These are phyloP conservation scores for Calycina marina DNA, from an alignment of 2,329 filamentous ascomycete species.

Conservation along the genomic window DNA sequence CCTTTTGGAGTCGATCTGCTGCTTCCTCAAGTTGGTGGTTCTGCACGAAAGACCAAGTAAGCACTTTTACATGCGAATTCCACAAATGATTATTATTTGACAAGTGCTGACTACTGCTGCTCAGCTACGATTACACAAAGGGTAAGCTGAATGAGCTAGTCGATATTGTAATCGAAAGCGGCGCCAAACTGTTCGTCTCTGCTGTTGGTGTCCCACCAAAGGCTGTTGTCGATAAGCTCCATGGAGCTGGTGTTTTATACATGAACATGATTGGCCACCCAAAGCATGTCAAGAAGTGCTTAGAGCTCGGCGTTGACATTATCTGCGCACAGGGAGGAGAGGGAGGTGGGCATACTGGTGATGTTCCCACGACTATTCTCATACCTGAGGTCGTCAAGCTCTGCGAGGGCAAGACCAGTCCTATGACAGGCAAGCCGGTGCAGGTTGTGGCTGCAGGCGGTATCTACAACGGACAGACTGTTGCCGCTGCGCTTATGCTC, in stretches of 20 bases:
- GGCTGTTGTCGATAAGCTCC: conserved; percentile 76
- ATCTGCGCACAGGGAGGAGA: conserved; percentile 98
- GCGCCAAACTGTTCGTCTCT: conserved; percentile 87
- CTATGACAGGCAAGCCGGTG: conserved; percentile 73
- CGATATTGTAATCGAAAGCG: conserved; percentile 83
- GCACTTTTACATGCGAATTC: conserved; percentile 13
- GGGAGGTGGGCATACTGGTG: conserved; percentile 90
- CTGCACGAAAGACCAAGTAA: conserved; percentile 86
- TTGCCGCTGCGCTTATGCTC: conserved; percentile 84
- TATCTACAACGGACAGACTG: conserved; percentile 80
- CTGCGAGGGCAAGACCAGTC: conserved; percentile 67
- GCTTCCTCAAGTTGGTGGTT: conserved; percentile 87
- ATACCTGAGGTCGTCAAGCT: conserved; percentile 85
- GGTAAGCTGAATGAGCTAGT: conserved; percentile 87
- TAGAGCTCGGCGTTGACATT: conserved; percentile 83
- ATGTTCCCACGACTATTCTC: conserved; percentile 76
- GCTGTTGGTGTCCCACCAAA: conserved; percentile 90
- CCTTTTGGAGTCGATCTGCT: conserved; percentile 92
- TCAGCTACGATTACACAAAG: conserved; percentile 98
- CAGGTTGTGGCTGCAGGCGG: conserved; percentile 90
- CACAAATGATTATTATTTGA: conserved; percentile 1
- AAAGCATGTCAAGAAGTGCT: conserved; percentile 95
- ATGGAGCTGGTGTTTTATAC: conserved; percentile 77
- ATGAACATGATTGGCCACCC: conserved; percentile 99
- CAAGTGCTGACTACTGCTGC: conserved; percentile 12